Conservation (phyloP, 192 early-diverging fungal species). For the Borealophlyctis nickersoniae region DNA sequence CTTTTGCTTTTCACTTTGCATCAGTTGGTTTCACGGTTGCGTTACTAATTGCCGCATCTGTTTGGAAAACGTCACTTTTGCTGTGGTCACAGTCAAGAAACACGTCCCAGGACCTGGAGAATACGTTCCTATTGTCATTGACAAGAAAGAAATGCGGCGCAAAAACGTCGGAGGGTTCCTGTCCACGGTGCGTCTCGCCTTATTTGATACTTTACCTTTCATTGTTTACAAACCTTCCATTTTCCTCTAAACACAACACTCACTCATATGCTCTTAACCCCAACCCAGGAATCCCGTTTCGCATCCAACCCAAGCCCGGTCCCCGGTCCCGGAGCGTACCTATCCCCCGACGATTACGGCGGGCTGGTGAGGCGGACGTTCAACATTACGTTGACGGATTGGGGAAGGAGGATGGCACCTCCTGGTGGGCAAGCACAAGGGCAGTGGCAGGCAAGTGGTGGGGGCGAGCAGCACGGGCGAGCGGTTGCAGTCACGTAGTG, state of each 20-base stretch:
- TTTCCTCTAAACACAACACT: background rate
- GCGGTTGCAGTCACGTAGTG: too few species aligned
- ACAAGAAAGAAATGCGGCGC: slow-evolving; percentile 19
- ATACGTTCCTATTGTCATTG: slow-evolving; percentile 31
- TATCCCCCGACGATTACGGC: slow-evolving; percentile 34
- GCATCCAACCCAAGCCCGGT: slow-evolving; percentile 15
- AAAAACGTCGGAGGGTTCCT: slow-evolving; percentile 29
- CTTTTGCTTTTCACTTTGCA: too few species aligned
- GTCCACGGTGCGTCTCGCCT: slow-evolving; percentile 35
- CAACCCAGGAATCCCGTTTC: slow-evolving; percentile 39
- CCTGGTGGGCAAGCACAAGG: too few species aligned
- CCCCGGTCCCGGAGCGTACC: slow-evolving; percentile 49
- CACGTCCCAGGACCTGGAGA: slow-evolving; percentile 47
- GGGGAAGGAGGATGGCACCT: too few species aligned
- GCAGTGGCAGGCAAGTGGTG: too few species aligned
- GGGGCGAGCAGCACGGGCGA: too few species aligned
- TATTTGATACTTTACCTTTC: background rate
- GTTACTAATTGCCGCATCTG: too few species aligned
- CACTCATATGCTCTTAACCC: background rate
- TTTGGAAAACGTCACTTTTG: background rate
- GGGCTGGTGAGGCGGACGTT: slow-evolving; percentile 47
- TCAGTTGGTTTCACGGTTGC: background rate
- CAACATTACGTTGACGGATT: slow-evolving; percentile 50
- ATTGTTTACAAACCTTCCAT: background rate
- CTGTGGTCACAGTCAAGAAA: slow-evolving; percentile 26